A percentile compares a stretch with the other conserved stretches of the same genome.
These are phyloP conservation scores for Trametes cinnabarina DNA, from an alignment of 768 basidiomycete genomes.

Conservation along the genomic window DNA sequence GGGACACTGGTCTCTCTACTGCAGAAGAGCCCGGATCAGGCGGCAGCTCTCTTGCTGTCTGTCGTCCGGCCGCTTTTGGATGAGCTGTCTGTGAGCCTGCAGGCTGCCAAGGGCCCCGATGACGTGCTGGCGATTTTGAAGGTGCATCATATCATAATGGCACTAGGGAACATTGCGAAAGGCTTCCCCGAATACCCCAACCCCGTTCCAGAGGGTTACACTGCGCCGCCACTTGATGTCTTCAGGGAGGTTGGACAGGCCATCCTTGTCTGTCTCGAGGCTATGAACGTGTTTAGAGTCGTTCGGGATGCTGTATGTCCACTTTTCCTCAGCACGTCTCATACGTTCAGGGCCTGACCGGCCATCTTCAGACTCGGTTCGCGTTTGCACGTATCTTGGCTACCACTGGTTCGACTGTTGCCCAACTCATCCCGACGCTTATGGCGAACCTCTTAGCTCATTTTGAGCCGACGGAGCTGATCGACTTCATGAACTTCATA, in stretches of 20 bases:
- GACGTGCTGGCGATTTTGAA: constrained; percentile 80
- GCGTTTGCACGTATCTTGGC: constrained; percentile 92
- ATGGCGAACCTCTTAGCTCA: constrained; percentile 90
- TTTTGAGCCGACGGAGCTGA: constrained; percentile 88
- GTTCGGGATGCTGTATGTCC: constrained; percentile 86
- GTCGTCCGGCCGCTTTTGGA: constrained; percentile 81
- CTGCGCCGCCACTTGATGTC: constrained; percentile 69
- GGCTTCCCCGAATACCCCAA: constrained; percentile 92
- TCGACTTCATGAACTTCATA: constrained; percentile 96
- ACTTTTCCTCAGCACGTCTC: too few species aligned
- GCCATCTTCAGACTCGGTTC: constrained; percentile 90
- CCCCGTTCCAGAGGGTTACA: constrained; percentile 61
- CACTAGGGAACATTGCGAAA: constrained; percentile 90
- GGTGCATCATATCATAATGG: constrained; percentile 92
- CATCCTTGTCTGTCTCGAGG: constrained; percentile 82
- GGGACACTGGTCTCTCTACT: constrained; percentile 84
- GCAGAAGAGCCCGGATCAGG: constrained; percentile 62
- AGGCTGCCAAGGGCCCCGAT: constrained; percentile 52
- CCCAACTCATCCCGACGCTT: constrained; percentile 82
- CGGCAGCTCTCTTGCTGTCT: constrained; percentile 66
- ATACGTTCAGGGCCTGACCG: too few species aligned
- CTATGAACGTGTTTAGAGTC: constrained; percentile 82
- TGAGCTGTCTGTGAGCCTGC: constrained; percentile 59
- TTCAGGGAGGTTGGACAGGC: constrained; percentile 86
- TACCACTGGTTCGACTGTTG: constrained; percentile 82